A percentile compares a stretch with the other conserved stretches of the same genome.
Evolutionary conservation across 495 filamentous ascomycete genomes (phyloP).

Genomic region (Aspergillus saccharolyticus): DNA sequence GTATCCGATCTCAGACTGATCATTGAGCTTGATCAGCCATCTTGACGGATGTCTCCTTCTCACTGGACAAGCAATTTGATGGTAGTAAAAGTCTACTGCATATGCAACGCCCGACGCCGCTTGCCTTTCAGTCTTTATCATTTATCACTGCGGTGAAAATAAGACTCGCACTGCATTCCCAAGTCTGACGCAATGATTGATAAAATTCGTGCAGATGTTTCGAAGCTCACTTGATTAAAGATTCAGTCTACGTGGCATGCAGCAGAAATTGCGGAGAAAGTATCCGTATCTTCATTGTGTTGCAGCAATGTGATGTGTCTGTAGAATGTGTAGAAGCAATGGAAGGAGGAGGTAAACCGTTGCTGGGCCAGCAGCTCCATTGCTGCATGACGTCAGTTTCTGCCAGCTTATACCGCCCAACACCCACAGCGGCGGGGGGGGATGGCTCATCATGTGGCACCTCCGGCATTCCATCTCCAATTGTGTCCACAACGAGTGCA

Average conservation of each 20-base stretch:
- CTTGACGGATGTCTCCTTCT: background rate
- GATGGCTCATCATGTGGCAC: background rate
- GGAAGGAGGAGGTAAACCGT: background rate
- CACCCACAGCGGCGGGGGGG: background rate
- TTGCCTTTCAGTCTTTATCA: too few relatives aligned
- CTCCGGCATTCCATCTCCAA: background rate
- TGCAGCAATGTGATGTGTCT: background rate
- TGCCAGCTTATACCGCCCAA: background rate
- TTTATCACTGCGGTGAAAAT: too few relatives aligned
- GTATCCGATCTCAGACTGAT: background rate
- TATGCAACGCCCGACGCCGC: too few relatives aligned
- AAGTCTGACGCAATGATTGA: too few relatives aligned
- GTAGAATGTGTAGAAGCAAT: background rate
- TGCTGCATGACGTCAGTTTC: background rate
- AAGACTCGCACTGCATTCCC: too few relatives aligned
- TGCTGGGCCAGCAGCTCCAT: background rate
- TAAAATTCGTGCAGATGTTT: background rate
- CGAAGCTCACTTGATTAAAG: background rate
- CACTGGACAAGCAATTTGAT: too few relatives aligned
- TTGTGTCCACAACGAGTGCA: background rate
- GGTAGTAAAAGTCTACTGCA: too few relatives aligned
- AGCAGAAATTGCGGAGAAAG: background rate
- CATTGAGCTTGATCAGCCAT: background rate
- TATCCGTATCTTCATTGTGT: background rate
- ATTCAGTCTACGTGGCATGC: background rate